Conservation (phyloP, 208 protist genomes). For the Leishmania mexicana region DNA sequence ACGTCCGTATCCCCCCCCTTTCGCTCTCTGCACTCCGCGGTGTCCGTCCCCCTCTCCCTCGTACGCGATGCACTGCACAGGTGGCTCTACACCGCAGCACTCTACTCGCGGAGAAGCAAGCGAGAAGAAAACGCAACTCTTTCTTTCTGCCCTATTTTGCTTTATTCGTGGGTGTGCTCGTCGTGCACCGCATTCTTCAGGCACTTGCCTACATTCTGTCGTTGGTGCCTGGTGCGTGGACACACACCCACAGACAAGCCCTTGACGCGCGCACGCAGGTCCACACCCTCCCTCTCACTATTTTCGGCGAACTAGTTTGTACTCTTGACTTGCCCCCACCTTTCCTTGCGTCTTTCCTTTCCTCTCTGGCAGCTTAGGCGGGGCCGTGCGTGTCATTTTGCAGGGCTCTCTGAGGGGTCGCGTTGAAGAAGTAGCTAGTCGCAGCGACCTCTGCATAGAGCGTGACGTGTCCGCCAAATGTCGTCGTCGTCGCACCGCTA, state of each 20-base stretch:
- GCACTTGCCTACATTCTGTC: neutral
- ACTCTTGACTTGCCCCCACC: neutral
- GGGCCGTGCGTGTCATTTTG: neutral
- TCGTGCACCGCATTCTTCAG: neutral
- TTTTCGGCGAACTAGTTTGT: neutral
- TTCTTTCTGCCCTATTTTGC: neutral
- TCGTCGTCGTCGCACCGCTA: neutral
- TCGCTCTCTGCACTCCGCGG: too few species aligned
- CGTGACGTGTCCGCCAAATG: neutral
- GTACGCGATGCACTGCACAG: neutral
- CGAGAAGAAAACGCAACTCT: neutral
- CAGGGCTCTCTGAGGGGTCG: neutral
- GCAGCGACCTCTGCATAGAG: neutral
- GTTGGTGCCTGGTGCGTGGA: neutral
- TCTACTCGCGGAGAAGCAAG: neutral
- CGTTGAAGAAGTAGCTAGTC: neutral
- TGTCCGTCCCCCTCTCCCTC: neutral
- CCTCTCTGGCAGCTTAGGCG: neutral
- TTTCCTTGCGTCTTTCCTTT: too few species aligned
- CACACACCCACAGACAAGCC: neutral
- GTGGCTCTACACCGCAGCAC: too few species aligned
- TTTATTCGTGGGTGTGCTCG: neutral
- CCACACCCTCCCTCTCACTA: neutral
- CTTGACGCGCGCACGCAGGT: neutral
- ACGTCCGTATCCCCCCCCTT: neutral